Base-by-base conservation (phyloP, 192 early-diverging fungal species). In the Backusella macrospora region DNA sequence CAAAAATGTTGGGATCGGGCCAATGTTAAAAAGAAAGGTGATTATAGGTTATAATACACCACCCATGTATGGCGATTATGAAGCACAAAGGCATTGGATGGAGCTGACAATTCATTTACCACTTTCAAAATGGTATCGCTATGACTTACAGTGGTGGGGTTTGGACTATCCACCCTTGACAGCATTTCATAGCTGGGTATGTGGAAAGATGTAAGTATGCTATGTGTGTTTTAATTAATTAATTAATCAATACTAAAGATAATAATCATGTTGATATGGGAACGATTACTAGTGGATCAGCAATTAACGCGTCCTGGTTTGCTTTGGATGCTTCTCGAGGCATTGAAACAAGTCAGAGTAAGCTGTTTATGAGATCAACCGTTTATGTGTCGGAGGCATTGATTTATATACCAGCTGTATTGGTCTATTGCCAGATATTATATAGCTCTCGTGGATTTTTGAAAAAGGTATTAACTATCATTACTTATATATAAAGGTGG, bases 21-120 rank as follows among this genome's bases (percentile, higher is more conserved):
- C 29, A 34, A 34, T 34, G 29, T 34, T 34, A 34, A 34, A 34
- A 9, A 15, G 15, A 13, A 34, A 5, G 10, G 16, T 23, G 15
- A 7, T 29, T 43, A 29, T 59, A 89, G 90, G 94, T 16, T 73
- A 75, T 29, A 85, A 85, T 13, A 84, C 76, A 4, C 91, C 92
- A n/a, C 98, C 96, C 21, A 81, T 93, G 71, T 92, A 83, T 81
- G 98, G 98, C 43, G 98, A 99, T 81, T 99, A 96, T 81, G 98
- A 99, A 73, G 98, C 98, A 5, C 98, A 99, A 75, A 84, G 98
- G 34, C 98, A 99, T 80, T 99, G 98, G 98, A 92, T 99, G 89
- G 98, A 99, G 80, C 79, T 99, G 44, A 98, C 98, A 3, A 79
- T 83, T 5, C 89, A 96, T 67, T 74, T 96, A 40, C 92, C 96